Percentiles rank a stretch among this genome's conserved stretches.
Evolutionary conservation across 2,329 filamentous ascomycete species (phyloP).

Genomic region (Dryadomyces quercus-mongolicae): DNA sequence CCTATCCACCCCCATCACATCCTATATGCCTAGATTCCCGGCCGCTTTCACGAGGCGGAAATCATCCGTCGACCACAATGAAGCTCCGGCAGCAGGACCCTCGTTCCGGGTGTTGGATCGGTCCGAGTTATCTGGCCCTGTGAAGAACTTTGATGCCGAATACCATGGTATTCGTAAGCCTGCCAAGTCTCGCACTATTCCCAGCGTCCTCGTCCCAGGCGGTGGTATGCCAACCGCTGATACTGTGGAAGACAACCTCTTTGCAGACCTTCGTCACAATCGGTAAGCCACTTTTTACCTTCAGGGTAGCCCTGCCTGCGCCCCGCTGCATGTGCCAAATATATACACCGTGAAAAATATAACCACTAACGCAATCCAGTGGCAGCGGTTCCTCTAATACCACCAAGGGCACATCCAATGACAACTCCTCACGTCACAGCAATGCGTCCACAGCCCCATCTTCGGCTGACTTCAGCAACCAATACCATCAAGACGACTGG

Average conservation of each 20-base stretch:
- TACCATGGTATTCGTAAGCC: conserved; percentile 28
- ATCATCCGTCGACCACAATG: conserved; percentile 42
- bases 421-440: conserved; percentile 50
- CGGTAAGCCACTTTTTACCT: conserved; percentile 32
- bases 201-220: conserved; percentile 6
- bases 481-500: conserved; percentile 24
- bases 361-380: conserved; percentile 19
- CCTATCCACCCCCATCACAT: conserved; percentile 7
- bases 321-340: neutral
- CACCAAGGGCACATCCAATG: conserved; percentile 45
- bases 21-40: conserved; percentile 52
- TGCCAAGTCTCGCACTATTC: conserved; percentile 23
- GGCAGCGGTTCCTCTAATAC: conserved; percentile 50
- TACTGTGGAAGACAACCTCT: conserved; percentile 41
- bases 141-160: conserved; percentile 36
- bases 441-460: conserved; percentile 50
- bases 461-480: conserved; percentile 32
- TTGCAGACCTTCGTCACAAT: conserved; percentile 40
- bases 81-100: conserved; percentile 31
- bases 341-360: neutral
- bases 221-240: conserved; percentile 20
- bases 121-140: conserved; percentile 27
- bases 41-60: conserved; percentile 48
- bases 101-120: conserved; percentile 50
- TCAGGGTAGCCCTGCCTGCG: neutral